These are phyloP conservation scores for Chamaecyparis obtusa DNA, from an alignment of 75 land plant genomes.

Conservation along the genomic window DNA sequence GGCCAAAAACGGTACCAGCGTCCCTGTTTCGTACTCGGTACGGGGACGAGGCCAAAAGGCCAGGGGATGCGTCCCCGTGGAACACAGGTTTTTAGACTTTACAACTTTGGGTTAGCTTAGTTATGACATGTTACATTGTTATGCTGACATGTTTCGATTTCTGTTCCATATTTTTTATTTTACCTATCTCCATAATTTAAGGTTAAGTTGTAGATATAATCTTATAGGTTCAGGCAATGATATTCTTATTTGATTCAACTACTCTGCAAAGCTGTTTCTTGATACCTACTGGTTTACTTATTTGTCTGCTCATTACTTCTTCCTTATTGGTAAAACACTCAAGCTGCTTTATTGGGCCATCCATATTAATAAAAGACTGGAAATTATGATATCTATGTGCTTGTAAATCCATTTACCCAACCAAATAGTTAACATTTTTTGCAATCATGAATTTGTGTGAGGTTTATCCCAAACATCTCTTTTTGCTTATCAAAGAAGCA, in stretches of 20 bases:
- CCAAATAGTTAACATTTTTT: neutral
- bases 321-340: neutral
- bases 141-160: neutral
- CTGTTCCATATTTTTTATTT: neutral
- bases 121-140: neutral
- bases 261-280: neutral
- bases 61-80: too few relatives aligned
- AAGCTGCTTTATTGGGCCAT: neutral
- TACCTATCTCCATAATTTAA: neutral
- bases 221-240: neutral
- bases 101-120: neutral
- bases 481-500: neutral
- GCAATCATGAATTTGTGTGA: neutral
- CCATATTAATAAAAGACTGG: neutral
- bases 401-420: neutral
- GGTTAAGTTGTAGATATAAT: neutral
- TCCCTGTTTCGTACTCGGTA: too few relatives aligned
- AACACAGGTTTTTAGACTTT: too few relatives aligned
- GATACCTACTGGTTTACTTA: neutral
- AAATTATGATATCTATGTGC: neutral
- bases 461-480: neutral
- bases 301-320: neutral
- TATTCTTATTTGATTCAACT: neutral
- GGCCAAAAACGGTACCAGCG: too few relatives aligned
- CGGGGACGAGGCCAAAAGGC: too few relatives aligned